Evolutionary conservation across 2,329 filamentous ascomycete species (phyloP).

Genomic region (Colletotrichum gigasporum): DNA sequence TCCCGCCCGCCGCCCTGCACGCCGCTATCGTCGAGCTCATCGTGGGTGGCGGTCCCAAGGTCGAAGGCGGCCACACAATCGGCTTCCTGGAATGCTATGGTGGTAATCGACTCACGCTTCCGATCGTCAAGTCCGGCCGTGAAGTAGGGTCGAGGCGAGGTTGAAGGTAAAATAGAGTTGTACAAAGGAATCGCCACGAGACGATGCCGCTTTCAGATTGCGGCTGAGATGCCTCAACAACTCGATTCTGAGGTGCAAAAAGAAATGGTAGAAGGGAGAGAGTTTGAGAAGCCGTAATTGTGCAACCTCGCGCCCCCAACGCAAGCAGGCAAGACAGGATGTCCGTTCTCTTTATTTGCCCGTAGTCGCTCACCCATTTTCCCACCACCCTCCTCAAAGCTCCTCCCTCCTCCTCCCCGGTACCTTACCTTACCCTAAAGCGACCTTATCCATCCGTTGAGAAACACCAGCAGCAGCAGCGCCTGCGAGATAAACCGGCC

Average conservation of each 20-base stretch:
- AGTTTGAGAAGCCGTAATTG: background rate
- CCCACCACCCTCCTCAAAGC: constrained; percentile 7
- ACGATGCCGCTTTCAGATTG: background rate
- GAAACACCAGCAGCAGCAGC: constrained; percentile 3
- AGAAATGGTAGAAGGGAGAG: background rate
- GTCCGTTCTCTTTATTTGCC: constrained; percentile 23
- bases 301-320: background rate
- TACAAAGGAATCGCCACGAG: background rate
- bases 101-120: background rate
- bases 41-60: constrained; percentile 30
- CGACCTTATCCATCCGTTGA: constrained; percentile 13
- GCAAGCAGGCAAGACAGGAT: constrained; percentile 15
- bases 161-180: background rate
- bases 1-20: constrained; percentile 4
- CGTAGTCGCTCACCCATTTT: constrained; percentile 9
- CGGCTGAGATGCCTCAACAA: background rate
- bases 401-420: constrained; percentile 2
- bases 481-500: constrained; percentile 6
- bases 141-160: constrained; percentile 9
- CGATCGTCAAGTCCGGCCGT: background rate
- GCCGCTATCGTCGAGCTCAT: constrained; percentile 37
- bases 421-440: background rate
- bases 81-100: background rate
- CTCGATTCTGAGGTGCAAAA: background rate
- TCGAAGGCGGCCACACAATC: background rate